These are phyloP conservation scores for Dryas octopetala DNA, from an alignment of 306 rosid genomes.

Conservation along the genomic window DNA sequence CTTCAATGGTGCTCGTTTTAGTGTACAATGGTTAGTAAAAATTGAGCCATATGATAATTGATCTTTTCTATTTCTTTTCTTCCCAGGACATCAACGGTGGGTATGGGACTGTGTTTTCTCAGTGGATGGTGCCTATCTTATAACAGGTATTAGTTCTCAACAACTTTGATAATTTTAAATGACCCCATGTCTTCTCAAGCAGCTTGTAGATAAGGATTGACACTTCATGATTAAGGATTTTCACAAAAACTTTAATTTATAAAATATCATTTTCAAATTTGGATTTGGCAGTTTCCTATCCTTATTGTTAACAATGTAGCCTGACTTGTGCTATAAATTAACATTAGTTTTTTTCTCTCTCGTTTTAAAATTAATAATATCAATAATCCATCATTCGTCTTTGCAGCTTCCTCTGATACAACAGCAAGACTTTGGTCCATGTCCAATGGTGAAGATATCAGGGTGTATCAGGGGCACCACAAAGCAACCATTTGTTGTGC, in stretches of 20 bases:
- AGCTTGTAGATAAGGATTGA: neutral
- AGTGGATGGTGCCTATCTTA: conserved; percentile 95
- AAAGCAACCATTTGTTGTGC: conserved; percentile 96
- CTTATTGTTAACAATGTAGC: neutral
- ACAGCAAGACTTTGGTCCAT: conserved; percentile 97
- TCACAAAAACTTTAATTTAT: neutral
- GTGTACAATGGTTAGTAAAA: neutral
- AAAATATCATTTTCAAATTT: neutral
- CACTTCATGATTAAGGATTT: neutral
- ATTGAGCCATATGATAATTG: neutral
- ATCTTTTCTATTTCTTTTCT: conserved; percentile 22
- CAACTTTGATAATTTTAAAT: neutral
- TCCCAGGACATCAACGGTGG: conserved; percentile 91
- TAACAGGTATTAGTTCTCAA: conserved; percentile 64
- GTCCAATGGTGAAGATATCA: conserved; percentile 84
- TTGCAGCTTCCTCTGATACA: conserved; percentile 88
- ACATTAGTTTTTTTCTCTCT: neutral
- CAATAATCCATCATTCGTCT: neutral
- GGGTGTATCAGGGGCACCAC: conserved; percentile 89
- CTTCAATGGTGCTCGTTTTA: conserved; percentile 17
- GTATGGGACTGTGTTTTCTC: conserved; percentile 99
- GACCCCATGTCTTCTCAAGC: neutral
- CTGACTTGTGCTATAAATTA: neutral
- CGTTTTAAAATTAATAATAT: neutral
- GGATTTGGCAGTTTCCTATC: neutral